Evolutionary conservation across 306 rosid species (phyloP).

Genomic region (Cucumis melo): DNA sequence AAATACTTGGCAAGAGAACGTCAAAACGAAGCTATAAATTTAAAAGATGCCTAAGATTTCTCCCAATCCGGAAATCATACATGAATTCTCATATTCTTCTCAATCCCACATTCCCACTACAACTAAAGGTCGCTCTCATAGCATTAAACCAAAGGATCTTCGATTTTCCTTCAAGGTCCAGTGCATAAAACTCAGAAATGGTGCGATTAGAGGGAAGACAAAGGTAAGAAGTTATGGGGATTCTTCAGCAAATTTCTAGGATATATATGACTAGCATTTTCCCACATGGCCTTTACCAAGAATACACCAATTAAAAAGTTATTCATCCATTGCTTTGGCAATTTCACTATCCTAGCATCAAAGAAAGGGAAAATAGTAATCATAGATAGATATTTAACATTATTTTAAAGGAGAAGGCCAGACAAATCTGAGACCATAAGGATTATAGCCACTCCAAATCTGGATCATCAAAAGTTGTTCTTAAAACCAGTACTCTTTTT

Average conservation of each 20-base stretch:
- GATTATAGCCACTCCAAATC: neutral
- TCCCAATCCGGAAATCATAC: neutral
- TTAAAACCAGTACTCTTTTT: neutral
- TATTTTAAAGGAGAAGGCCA: neutral
- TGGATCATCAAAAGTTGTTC: neutral
- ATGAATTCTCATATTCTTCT: neutral
- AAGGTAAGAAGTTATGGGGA: neutral
- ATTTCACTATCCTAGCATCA: neutral
- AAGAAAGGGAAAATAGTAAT: neutral
- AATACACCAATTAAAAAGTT: neutral
- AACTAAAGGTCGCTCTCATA: neutral
- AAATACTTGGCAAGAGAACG: neutral
- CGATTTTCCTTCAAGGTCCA: neutral
- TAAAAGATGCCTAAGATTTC: neutral
- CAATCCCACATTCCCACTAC: neutral
- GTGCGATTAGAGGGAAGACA: neutral
- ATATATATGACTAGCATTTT: neutral
- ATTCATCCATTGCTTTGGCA: neutral
- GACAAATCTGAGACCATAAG: neutral
- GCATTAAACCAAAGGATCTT: neutral
- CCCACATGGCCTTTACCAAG: neutral
- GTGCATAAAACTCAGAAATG: neutral
- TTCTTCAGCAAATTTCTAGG: neutral
- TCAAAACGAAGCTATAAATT: neutral
- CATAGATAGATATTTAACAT: neutral